These are phyloP conservation scores for Meripilus lineatus DNA, from an alignment of 1,284 basidiomycete genomes.

Conservation along the genomic window DNA sequence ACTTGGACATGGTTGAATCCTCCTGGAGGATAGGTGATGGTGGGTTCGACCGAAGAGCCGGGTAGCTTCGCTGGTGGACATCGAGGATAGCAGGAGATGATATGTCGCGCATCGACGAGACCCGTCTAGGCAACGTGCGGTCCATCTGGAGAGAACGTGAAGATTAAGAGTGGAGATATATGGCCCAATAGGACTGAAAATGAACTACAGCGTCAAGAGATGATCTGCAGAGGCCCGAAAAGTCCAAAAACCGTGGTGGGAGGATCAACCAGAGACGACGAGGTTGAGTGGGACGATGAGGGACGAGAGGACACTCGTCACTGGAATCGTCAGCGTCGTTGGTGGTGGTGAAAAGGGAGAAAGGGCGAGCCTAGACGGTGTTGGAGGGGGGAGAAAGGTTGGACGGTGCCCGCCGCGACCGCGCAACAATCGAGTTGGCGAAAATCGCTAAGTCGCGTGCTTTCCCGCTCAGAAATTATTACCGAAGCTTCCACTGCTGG, in stretches of 20 bases:
- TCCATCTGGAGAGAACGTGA: slow-evolving; percentile 2
- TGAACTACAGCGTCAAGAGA: not conserved
- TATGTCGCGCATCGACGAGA: slow-evolving; percentile 25
- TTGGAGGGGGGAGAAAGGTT: not conserved
- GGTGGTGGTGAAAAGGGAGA: slow-evolving; percentile 15
- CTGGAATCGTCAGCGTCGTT: slow-evolving; percentile 15
- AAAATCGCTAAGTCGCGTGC: no score
- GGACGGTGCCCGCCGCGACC: slow-evolving; percentile 7
- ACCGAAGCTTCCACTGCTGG: no score
- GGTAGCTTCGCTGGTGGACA: slow-evolving; percentile 39
- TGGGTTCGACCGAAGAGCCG: slow-evolving; percentile 31
- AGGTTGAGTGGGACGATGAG: slow-evolving; percentile 12
- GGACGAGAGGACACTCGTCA: slow-evolving; percentile 10
- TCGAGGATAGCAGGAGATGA: slow-evolving; percentile 25
- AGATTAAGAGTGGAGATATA: no score
- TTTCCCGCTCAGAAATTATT: no score
- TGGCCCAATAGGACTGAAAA: not conserved
- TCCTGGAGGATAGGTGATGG: slow-evolving; percentile 29
- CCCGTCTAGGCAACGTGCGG: slow-evolving; percentile 22
- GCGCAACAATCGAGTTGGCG: not conserved
- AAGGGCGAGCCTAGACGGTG: slow-evolving; percentile 8
- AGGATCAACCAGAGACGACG: not conserved
- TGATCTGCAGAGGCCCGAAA: not conserved
- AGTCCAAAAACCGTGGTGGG: not conserved
- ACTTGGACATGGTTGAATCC: slow-evolving; percentile 17